These are phyloP conservation scores for Syzygium grande DNA, from an alignment of 345 rosid species.

Conservation along the genomic window DNA sequence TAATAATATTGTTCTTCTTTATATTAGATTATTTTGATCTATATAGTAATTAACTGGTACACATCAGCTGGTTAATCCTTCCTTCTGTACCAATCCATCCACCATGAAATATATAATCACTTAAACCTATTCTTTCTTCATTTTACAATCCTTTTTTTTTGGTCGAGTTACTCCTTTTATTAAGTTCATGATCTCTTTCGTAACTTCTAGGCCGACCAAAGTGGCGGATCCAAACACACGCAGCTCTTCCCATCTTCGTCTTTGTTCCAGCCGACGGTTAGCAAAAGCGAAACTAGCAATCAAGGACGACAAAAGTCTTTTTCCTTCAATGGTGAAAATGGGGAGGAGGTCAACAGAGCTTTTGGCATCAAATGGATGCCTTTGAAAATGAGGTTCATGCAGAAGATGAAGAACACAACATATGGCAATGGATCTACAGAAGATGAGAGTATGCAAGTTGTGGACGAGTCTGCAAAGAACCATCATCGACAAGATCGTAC, in stretches of 20 bases:
- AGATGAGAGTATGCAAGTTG: background rate
- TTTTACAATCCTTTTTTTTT: background rate
- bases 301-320: background rate
- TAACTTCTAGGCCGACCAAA: background rate
- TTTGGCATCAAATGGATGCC: constrained; percentile 31
- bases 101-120: background rate
- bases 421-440: background rate
- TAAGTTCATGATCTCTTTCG: background rate
- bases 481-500: background rate
- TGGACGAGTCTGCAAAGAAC: background rate
- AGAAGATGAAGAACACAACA: constrained; percentile 18
- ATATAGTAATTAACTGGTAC: background rate
- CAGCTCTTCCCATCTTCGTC: background rate
- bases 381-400: constrained; percentile 36
- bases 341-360: background rate
- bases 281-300: background rate
- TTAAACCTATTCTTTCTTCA: background rate
- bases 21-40: background rate
- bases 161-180: background rate
- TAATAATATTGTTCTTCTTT: background rate
- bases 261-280: background rate
- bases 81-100: background rate
- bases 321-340: background rate
- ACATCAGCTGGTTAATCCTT: background rate
- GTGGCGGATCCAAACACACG: background rate